A percentile compares a stretch with the other conserved stretches of the same genome.
phyloP scores from a whole-genome alignment of 2,329 filamentous ascomycete species.

The Aaosphaeria arxii region DNA sequence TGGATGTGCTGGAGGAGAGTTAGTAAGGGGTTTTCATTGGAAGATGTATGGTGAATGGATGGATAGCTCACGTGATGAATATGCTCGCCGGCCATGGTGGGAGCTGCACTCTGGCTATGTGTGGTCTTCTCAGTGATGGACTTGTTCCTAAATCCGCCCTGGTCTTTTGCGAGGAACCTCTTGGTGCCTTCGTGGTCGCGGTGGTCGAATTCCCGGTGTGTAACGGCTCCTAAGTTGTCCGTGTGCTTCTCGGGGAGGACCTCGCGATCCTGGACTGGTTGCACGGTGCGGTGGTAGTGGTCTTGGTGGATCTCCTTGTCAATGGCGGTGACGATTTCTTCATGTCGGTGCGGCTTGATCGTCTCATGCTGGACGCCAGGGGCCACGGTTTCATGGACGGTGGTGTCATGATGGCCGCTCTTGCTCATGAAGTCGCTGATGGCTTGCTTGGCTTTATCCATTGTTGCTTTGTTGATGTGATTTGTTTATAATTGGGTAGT shows the following conservation, averaged over 20 bases:
- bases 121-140: constrained; percentile 46
- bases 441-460: constrained; percentile 65
- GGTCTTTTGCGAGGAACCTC: constrained; percentile 44
- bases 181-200: constrained; percentile 47
- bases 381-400: constrained; percentile 63
- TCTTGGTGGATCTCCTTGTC: constrained; percentile 70
- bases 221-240: constrained; percentile 56
- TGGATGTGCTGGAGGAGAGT: constrained; percentile 50
- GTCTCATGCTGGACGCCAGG: constrained; percentile 61
- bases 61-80: constrained; percentile 51
- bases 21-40: constrained; percentile 1
- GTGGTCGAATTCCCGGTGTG: constrained; percentile 62
- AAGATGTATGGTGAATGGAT: neutral
- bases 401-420: constrained; percentile 66
- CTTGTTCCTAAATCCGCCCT: constrained; percentile 53
- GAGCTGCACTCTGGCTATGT: constrained; percentile 48
- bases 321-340: constrained; percentile 60
- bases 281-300: constrained; percentile 68
- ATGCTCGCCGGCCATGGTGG: constrained; percentile 58
- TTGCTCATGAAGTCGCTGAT: constrained; percentile 59
- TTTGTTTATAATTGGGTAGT: neutral
- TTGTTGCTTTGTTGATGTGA: constrained; percentile 11
- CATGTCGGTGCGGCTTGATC: constrained; percentile 58
- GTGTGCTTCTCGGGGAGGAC: constrained; percentile 61
- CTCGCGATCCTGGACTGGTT: constrained; percentile 59